These are phyloP conservation scores for Mariannaea elegans DNA, from an alignment of 2,329 filamentous ascomycete species.

Conservation along the genomic window DNA sequence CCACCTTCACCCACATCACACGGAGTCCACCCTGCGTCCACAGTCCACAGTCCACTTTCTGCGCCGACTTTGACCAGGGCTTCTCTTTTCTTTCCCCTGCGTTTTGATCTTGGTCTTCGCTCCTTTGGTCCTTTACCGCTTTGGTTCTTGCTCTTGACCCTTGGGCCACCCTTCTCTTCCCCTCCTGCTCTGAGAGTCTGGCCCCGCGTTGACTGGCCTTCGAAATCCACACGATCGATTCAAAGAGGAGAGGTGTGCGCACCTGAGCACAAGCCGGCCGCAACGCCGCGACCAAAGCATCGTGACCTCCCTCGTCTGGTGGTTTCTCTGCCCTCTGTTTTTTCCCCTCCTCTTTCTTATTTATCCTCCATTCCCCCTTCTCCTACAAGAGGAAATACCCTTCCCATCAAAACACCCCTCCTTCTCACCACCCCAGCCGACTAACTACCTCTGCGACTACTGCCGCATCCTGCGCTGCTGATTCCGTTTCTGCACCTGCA, in stretches of 20 bases:
- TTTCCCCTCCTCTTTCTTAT: neutral
- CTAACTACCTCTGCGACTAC: conserved; percentile 25
- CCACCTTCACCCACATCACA: conserved; percentile 40
- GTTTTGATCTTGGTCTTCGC: conserved; percentile 19
- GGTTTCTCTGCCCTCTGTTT: conserved; percentile 22
- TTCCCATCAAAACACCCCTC: conserved; percentile 4
- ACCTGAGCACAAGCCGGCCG: conserved; percentile 27
- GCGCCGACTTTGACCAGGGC: conserved; percentile 18
- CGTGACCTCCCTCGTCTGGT: conserved; percentile 36
- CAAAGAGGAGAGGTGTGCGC: conserved; percentile 22
- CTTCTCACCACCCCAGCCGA: conserved; percentile 13
- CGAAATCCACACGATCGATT: conserved; percentile 35
- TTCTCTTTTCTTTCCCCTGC: conserved; percentile 7
- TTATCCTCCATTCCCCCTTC: conserved; percentile 21
- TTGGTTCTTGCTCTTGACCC: conserved; percentile 13
- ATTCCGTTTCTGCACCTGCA: conserved; percentile 37
- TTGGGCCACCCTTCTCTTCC: conserved; percentile 9
- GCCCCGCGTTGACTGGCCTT: conserved; percentile 25
- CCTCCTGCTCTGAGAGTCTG: conserved; percentile 25
- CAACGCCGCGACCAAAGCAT: conserved; percentile 42
- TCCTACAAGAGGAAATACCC: conserved; percentile 20
- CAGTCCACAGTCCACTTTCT: conserved; percentile 11
- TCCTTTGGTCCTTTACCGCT: conserved; percentile 12
- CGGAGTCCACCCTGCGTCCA: conserved; percentile 10
- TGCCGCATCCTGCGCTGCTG: conserved; percentile 35